phyloP scores from a whole-genome alignment of 495 filamentous ascomycete genomes.

The Penicillium robsamsonii region DNA sequence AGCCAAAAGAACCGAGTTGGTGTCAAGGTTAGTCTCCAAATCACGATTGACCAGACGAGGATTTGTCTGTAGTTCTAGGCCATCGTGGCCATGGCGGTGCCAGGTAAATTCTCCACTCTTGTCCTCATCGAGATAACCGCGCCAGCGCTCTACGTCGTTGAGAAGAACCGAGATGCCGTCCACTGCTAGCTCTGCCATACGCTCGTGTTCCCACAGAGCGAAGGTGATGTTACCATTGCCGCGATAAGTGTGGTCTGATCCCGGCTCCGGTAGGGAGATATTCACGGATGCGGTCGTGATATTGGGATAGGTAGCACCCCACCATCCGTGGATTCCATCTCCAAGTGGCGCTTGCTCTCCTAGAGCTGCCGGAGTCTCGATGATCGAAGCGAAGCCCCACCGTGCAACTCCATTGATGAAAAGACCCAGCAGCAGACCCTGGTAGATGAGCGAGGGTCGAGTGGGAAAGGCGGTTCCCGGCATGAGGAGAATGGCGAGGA shows the following conservation, averaged over 20 bases:
- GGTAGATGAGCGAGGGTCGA: conserved; percentile 72
- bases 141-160: conserved; percentile 89
- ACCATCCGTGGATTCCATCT: conserved; percentile 46
- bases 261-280: conserved; percentile 43
- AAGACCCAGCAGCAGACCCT: conserved; percentile 83
- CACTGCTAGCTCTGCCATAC: conserved; percentile 62
- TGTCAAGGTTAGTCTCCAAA: conserved; percentile 10
- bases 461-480: conserved; percentile 84
- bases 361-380: conserved; percentile 77
- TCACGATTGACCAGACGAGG: conserved; percentile 21
- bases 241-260: conserved; percentile 25
- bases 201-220: conserved; percentile 47
- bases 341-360: conserved; percentile 39
- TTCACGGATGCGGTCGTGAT: conserved; percentile 52
- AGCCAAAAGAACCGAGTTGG: conserved; percentile 30
- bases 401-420: conserved; percentile 90
- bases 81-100: conserved; percentile 46
- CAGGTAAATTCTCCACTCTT: conserved; percentile 44
- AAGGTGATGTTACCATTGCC: conserved; percentile 58
- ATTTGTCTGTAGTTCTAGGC: conserved; percentile 35
- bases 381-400: conserved; percentile 88
- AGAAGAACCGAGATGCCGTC: conserved; percentile 86
- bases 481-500: conserved; percentile 79
- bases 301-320: conserved; percentile 66
- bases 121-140: conserved; percentile 56